These are phyloP conservation scores for Sarcomyxa edulis DNA, from an alignment of 768 basidiomycete species.

Conservation along the genomic window DNA sequence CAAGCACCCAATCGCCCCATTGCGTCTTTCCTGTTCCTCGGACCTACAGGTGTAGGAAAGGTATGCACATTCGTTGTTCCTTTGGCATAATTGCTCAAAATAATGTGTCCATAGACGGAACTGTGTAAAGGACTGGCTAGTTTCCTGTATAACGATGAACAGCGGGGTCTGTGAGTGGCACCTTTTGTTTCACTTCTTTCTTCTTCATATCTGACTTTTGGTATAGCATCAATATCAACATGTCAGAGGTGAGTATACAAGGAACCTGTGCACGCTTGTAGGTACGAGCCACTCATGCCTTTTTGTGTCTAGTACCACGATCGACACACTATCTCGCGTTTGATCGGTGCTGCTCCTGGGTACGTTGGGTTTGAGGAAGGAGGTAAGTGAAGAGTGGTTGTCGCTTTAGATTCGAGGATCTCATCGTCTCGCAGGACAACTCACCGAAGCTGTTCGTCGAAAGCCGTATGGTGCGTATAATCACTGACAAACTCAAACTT, in stretches of 20 bases:
- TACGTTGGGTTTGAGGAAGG: conserved; percentile 92
- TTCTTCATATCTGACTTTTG: background rate
- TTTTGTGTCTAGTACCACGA: conserved; percentile 71
- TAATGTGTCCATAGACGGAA: conserved; percentile 54
- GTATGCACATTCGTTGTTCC: conserved; percentile 22
- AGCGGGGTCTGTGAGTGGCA: conserved; percentile 68
- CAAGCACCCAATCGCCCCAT: conserved; percentile 87
- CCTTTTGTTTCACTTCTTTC: background rate
- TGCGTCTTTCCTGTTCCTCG: conserved; percentile 88
- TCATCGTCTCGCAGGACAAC: conserved; percentile 39
- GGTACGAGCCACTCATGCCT: background rate
- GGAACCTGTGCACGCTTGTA: background rate
- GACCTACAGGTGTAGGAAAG: conserved; percentile 86
- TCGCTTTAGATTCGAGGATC: background rate
- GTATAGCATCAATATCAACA: conserved; percentile 81
- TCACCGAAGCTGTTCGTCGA: conserved; percentile 89
- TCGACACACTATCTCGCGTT: conserved; percentile 82
- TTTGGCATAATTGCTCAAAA: background rate
- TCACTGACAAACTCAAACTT: background rate
- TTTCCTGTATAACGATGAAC: conserved; percentile 89
- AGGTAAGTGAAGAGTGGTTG: conserved; percentile 26
- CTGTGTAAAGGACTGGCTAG: conserved; percentile 83
- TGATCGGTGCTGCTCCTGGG: conserved; percentile 91
- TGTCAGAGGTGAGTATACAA: conserved; percentile 65
- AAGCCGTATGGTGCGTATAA: conserved; percentile 84